Evolutionary conservation across 176 grass and related monocot genomes (phyloP), one percentile per base, ranked within the genome.

Genomic region (Puya raimondii): DNA sequence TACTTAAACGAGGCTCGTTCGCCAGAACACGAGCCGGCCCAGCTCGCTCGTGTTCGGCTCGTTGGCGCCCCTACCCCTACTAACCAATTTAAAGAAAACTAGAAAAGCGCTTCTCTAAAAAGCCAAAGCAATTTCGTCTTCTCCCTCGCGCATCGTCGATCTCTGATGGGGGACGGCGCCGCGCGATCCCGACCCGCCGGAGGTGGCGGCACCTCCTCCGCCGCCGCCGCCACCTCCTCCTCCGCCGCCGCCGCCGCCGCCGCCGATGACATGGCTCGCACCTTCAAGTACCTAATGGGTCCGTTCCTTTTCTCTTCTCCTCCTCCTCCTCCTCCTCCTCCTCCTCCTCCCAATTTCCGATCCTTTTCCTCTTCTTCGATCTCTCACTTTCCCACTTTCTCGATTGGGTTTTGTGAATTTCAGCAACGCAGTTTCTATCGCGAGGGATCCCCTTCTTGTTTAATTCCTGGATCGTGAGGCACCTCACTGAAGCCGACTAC

Each of bases 271-370:
- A 82, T 96, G 56, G 82, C 80, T 90, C 83, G 74, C 20, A 76
- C 91, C 13, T 91, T 96, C 70, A 91, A 96, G 78, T 96, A 96
- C 73, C 87, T 89, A 58, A 88, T 96, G 67, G 83, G 92, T 96
- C 58, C 64, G 77, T 48, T 22, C 42, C 18, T 48, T 27, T 57
- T 63, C 23, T 65, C 50, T 48, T 3, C 17, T 29, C n/a, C 59
- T 59, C 9, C 70, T 51, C 64, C 9, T 57, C n/a, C n/a, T n/a
- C n/a, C 54, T 10, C 2, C 4, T 57, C 13, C 14, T 51, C 33
- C 17, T 50, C 64, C 65, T 49, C 50, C 50, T 16, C 26, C 73
- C 77, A 51, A 77, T 61, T 65, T 52, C 25, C n/a, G 9, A 16
- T 66, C 42, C 2, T 81, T 26, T 15, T 12, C 17, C 25, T 65